Evolutionary conservation across 2,329 filamentous ascomycete genomes (phyloP).

Genomic region (Colletotrichum lindemuthianum): DNA sequence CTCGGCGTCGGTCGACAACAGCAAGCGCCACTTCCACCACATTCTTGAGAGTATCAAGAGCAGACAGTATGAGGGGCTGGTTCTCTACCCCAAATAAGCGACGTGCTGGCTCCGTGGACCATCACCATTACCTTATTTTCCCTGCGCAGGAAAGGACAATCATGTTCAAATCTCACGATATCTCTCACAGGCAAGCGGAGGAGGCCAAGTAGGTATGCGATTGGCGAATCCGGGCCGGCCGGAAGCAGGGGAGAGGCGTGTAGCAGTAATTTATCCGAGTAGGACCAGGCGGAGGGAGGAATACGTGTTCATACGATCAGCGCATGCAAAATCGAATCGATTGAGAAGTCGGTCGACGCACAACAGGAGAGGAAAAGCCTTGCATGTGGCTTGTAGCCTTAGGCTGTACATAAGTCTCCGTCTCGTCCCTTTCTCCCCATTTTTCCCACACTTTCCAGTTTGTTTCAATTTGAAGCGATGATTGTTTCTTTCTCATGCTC

Average conservation of each 20-base stretch:
- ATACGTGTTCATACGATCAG: conserved; percentile 31
- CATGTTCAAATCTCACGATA: conserved; percentile 9
- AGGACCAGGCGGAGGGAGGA: neutral
- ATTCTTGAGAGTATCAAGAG: conserved; percentile 94
- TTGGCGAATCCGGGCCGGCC: no score
- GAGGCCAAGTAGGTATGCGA: neutral
- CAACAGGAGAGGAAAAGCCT: neutral
- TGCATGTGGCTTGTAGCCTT: conserved; percentile 20
- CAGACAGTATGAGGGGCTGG: conserved; percentile 91
- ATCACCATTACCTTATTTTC: neutral
- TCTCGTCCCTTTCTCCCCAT: neutral
- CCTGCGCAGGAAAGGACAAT: neutral
- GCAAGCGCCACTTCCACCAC: conserved; percentile 92
- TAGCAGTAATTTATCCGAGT: neutral
- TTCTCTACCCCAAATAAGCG: conserved; percentile 67
- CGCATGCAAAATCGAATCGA: conserved; percentile 22
- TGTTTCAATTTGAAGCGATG: conserved; percentile 9
- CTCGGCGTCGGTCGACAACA: conserved; percentile 84
- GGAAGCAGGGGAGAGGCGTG: neutral
- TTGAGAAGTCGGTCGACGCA: neutral
- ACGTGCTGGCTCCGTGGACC: neutral
- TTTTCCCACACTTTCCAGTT: neutral
- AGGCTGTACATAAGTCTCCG: conserved; percentile 20
- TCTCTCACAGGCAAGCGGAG: neutral
- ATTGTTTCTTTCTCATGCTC: neutral